phyloP scores from a whole-genome alignment of 495 filamentous ascomycete genomes.

The Bryoglossum gracile region DNA sequence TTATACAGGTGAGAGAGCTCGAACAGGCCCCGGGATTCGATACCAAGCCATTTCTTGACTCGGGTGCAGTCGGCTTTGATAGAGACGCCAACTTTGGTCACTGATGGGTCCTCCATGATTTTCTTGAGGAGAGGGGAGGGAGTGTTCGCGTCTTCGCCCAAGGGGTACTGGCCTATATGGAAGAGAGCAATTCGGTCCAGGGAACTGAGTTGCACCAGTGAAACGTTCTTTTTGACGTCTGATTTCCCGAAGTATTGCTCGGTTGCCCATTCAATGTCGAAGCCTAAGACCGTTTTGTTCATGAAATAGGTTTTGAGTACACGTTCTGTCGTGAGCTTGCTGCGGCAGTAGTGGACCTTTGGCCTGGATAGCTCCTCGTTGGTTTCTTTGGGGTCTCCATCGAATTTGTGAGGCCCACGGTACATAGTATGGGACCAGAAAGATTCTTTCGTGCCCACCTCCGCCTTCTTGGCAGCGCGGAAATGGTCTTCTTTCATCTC shows the following conservation, averaged over 20 bases:
- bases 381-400: too few relatives aligned
- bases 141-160: slow-evolving; percentile 36
- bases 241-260: slow-evolving; percentile 30
- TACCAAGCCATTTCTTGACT: slow-evolving; percentile 53
- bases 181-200: slow-evolving; percentile 74
- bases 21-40: slow-evolving; percentile 58
- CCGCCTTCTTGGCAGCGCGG: slow-evolving; percentile 34
- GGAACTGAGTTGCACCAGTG: slow-evolving; percentile 73
- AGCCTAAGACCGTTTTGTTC: slow-evolving; percentile 62
- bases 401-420: slow-evolving; percentile 39
- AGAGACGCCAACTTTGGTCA: slow-evolving; percentile 72
- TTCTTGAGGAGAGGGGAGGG: slow-evolving; percentile 59
- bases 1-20: slow-evolving; percentile 78
- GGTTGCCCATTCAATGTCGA: slow-evolving; percentile 79
- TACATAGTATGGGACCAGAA: slow-evolving; percentile 67
- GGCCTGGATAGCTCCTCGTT: slow-evolving; percentile 23
- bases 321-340: slow-evolving; percentile 54
- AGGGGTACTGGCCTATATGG: slow-evolving; percentile 58
- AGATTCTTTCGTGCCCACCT: slow-evolving; percentile 34
- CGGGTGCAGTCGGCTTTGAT: slow-evolving; percentile 69
- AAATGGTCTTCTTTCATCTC: slow-evolving; percentile 40
- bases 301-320: slow-evolving; percentile 60
- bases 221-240: slow-evolving; percentile 57
- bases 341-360: slow-evolving; percentile 67
- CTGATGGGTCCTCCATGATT: slow-evolving; percentile 60